Conservation (phyloP, 805 yeast species). For the Candida dajiaensis region DNA sequence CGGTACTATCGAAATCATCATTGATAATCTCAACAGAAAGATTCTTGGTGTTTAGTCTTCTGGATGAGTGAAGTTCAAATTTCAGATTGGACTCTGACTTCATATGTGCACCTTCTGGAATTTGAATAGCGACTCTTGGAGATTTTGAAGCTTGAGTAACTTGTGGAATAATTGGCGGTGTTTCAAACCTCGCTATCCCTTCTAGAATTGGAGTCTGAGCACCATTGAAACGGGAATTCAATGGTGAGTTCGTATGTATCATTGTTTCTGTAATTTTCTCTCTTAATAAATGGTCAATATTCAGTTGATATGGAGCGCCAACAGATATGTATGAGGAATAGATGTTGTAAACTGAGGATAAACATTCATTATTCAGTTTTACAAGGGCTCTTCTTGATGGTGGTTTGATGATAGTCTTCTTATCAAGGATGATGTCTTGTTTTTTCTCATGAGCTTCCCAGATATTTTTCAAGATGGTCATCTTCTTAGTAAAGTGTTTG, state of each 20-base stretch:
- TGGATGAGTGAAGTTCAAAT: neutral
- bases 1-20: neutral
- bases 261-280: conserved; percentile 36
- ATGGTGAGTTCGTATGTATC: conserved; percentile 33
- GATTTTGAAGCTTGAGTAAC: neutral
- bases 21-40: conserved; percentile 15
- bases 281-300: conserved; percentile 53
- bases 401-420: conserved; percentile 4
- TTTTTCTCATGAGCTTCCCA: conserved; percentile 22
- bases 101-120: neutral
- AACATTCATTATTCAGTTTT: conserved; percentile 46
- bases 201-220: neutral
- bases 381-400: conserved; percentile 26
- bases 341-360: conserved; percentile 57
- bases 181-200: neutral
- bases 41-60: conserved; percentile 14
- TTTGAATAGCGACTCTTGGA: neutral
- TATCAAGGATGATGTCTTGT: conserved; percentile 6
- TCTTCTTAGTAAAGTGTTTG: conserved; percentile 42
- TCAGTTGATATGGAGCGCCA: conserved; percentile 66
- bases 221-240: conserved; percentile 11
- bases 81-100: neutral
- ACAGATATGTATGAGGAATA: conserved; percentile 58
- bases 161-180: neutral
- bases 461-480: conserved; percentile 37